Percentiles rank a stretch among this genome's conserved stretches.
Conservation (phyloP, 148 eudicot species). For the Pouteria glomerata region DNA sequence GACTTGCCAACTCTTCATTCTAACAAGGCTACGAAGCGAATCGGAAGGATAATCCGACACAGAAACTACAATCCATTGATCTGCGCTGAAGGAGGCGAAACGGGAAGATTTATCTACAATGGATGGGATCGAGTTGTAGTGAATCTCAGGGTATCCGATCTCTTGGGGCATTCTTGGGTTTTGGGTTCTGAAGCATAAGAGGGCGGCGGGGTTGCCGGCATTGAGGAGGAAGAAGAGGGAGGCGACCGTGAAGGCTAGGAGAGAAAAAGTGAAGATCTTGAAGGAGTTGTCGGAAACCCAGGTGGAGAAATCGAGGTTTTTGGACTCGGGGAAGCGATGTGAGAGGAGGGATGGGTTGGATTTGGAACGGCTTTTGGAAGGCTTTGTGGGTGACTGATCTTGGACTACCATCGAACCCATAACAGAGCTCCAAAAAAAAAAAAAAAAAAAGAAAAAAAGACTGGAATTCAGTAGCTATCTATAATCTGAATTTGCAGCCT, state of each 20-base stretch:
- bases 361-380: slow-evolving; percentile 35
- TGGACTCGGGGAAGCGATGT: slow-evolving; percentile 38
- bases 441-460: too few species aligned
- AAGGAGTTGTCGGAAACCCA: slow-evolving; percentile 75
- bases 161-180: slow-evolving; percentile 35
- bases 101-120: slow-evolving; percentile 55
- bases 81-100: slow-evolving; percentile 58
- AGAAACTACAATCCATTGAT: slow-evolving; percentile 80
- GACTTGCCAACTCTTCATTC: slow-evolving; percentile 84
- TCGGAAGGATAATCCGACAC: slow-evolving; percentile 70
- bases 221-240: slow-evolving; percentile 71
- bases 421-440: too few species aligned
- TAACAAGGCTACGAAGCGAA: slow-evolving; percentile 42
- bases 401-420: slow-evolving; percentile 63
- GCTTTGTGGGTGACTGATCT: slow-evolving; percentile 43
- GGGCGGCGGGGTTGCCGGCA: slow-evolving; percentile 57
- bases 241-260: slow-evolving; percentile 60
- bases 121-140: slow-evolving; percentile 44
- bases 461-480: too few species aligned
- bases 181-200: slow-evolving; percentile 60
- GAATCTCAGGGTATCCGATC: slow-evolving; percentile 46
- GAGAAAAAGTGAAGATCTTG: slow-evolving; percentile 45
- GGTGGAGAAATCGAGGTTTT: slow-evolving; percentile 61
- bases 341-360: slow-evolving; percentile 30
- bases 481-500: too few species aligned